Percentiles rank a stretch among this genome's conserved stretches.
Evolutionary conservation across 768 basidiomycete genomes (phyloP).

Genomic region (Suillus bovinus): DNA sequence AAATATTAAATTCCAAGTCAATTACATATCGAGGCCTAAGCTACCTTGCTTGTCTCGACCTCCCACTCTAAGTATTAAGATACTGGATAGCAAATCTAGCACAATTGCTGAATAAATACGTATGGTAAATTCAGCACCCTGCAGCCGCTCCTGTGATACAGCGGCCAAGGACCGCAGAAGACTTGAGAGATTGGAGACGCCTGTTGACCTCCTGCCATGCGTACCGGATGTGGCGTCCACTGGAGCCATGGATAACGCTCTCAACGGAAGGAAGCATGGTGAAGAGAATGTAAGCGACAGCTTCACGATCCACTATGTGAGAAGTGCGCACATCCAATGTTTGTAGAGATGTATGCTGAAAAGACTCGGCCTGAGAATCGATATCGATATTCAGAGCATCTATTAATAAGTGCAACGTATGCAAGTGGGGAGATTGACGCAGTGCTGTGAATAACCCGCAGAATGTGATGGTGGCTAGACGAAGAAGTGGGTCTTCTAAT

Average conservation of each 20-base stretch:
- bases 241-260: not conserved
- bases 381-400: not conserved
- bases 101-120: not conserved
- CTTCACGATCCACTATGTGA: not conserved
- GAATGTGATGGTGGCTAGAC: not conserved
- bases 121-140: not conserved
- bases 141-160: not conserved
- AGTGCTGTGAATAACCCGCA: not conserved
- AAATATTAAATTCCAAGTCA: not conserved
- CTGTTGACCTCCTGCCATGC: not conserved
- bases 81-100: not conserved
- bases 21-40: not conserved
- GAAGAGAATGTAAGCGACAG: not conserved
- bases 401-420: not conserved
- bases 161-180: not conserved
- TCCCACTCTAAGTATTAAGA: not conserved
- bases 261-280: not conserved
- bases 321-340: constrained; percentile 1
- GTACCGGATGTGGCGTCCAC: not conserved
- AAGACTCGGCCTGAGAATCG: not conserved
- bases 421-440: not conserved
- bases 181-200: constrained; percentile 2
- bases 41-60: not conserved
- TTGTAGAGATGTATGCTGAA: not conserved
- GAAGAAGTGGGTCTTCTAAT: not conserved